These are phyloP conservation scores for Gracilariopsis chorda DNA, from an alignment of 23 red algal genomes.

Conservation along the genomic window DNA sequence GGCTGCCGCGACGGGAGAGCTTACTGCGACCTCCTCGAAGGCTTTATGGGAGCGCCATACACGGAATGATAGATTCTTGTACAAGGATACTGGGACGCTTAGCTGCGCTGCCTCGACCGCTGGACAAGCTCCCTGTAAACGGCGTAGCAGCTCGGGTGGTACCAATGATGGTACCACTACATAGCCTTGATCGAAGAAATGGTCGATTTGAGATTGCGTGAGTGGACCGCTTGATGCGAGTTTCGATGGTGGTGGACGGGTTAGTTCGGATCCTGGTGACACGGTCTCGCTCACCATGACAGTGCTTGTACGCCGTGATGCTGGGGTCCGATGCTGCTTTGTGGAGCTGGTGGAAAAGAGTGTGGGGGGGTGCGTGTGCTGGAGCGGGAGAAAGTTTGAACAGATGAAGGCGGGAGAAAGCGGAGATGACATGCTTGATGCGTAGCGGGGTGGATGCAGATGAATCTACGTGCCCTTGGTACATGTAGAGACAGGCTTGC, in stretches of 20 bases:
- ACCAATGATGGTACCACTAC: not conserved
- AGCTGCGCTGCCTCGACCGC: not conserved
- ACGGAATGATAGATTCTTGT: not conserved
- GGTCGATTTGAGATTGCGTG: not conserved
- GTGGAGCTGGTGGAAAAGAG: too few species aligned
- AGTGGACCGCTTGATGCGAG: not conserved
- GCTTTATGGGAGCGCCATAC: not conserved
- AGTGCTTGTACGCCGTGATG: too few species aligned
- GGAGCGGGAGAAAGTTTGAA: too few species aligned
- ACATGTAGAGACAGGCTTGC: too few species aligned
- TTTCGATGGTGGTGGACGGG: not conserved
- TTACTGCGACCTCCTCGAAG: not conserved
- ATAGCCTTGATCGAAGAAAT: slow-evolving; percentile 2
- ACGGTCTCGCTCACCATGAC: too few species aligned
- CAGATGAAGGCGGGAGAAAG: too few species aligned
- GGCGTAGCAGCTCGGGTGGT: not conserved
- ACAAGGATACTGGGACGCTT: not conserved
- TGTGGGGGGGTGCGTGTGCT: too few species aligned
- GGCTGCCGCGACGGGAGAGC: slow-evolving; percentile 11
- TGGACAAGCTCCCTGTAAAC: not conserved
- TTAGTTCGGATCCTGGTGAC: not conserved
- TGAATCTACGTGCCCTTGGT: too few species aligned
- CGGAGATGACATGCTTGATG: too few species aligned
- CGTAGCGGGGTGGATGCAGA: too few species aligned
- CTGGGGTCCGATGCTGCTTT: too few species aligned